Evolutionary conservation across 2,329 filamentous ascomycete genomes (phyloP), one percentile per base, ranked within the genome.

Genomic region (Fusarium chaquense): DNA sequence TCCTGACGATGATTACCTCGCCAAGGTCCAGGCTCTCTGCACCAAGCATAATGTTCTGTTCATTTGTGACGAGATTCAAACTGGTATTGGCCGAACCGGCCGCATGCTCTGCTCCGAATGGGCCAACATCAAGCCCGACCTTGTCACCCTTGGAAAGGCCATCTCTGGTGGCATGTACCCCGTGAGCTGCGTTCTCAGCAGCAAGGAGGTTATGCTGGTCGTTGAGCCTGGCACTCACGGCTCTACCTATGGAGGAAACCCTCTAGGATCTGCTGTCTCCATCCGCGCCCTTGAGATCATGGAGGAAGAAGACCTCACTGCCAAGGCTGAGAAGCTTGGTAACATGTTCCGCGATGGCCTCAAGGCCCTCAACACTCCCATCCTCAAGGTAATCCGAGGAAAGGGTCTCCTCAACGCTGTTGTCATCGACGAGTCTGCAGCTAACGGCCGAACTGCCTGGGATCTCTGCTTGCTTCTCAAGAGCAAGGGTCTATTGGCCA

Each of bases 121-220:
- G 94, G 91, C 93, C 59, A 92, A 91, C 73, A 94, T 99, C 85
- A 97, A 95, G 85, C 96, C 95, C 40, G 96, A 99, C 79, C 87
- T 99, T 76, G 91, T 99, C 26, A 91, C 97, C 49, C 89, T 99
- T 35, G 96, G 96, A 77, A 99, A 99, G 85, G 96, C 96, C 73
- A 97, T 99, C 79, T 97, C 94, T 35, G 96, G 96, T 69, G 96
- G 96, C 80, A 96, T 98, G 91, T 99, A 99, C 83, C 96, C 96
- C n/a, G 96, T 99, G 61, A 97, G 94, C 66, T 94, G 91, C 75
- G 94, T 99, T 50, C 86, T 99, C 54, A 91, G 92, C 67, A 90
- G 90, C 75, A 94, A 91, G 82, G 94, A 98, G 60, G 86, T 98
- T 69, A 98, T 99, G 94, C 87, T 98, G 72, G 96, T 95, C 12